These are phyloP conservation scores for Talaromyces albobiverticillius DNA, from an alignment of 2,329 filamentous ascomycete species.

Conservation along the genomic window DNA sequence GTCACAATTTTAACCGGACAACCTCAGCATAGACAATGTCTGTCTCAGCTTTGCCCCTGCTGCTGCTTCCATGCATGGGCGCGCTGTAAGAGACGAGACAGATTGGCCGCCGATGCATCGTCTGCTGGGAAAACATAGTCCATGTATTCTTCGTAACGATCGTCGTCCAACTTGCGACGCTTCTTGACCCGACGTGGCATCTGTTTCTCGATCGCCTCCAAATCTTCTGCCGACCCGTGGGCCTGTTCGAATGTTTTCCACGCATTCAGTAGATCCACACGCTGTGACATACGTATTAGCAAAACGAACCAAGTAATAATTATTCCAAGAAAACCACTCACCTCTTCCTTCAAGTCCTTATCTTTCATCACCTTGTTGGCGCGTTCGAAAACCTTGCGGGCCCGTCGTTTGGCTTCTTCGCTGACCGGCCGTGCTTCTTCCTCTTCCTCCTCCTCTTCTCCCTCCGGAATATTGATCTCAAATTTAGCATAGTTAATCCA, in stretches of 20 bases:
- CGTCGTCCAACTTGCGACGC: constrained; percentile 85
- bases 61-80: constrained; percentile 84
- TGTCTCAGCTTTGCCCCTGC: constrained; percentile 19
- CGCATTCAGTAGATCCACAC: constrained; percentile 85
- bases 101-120: constrained; percentile 77
- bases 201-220: constrained; percentile 81
- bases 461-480: constrained; percentile 88
- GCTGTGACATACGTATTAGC: constrained; percentile 36
- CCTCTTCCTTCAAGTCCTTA: constrained; percentile 84
- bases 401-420: constrained; percentile 78
- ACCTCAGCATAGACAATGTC: neutral
- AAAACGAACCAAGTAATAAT: neutral
- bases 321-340: constrained; percentile 29
- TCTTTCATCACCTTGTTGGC: constrained; percentile 86
- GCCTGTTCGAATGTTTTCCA: constrained; percentile 91
- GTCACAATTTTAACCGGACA: neutral
- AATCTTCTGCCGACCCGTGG: constrained; percentile 71
- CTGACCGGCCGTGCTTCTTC: constrained; percentile 63
- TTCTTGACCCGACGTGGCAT: constrained; percentile 95
- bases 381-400: constrained; percentile 78
- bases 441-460: constrained; percentile 59
- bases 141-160: constrained; percentile 92
- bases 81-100: constrained; percentile 80
- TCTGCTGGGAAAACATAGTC: constrained; percentile 97
- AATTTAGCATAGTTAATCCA: constrained; percentile 99